Evolutionary conservation across 768 basidiomycete species (phyloP), one percentile per base, ranked within the genome.

Genomic region (Calocera viscosa): DNA sequence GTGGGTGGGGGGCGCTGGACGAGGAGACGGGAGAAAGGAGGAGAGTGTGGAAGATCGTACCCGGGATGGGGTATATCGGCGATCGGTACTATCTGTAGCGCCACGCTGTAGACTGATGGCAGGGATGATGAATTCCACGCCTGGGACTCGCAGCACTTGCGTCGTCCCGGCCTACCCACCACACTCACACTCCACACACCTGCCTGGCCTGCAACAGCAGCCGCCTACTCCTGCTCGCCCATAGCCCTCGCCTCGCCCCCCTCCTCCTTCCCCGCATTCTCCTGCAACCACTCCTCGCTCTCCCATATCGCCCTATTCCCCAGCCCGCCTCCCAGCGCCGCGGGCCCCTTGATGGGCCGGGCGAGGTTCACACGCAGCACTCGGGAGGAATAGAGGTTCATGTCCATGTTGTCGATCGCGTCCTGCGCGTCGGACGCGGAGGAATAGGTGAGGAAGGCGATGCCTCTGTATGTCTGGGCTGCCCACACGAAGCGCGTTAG

Each of bases 321-420:
- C 79, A 89, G 82, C 77, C 90, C 90, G 38, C 86, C 84, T 65
- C 79, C 76, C 68, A 77, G 71, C 71, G 88, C 85, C 49, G 85
- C 75, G 35, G 85, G 81, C 1, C 82, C 83, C 74, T 89, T 93
- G 80, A 86, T 84, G 3, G 91, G 91, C 49, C 89, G 83, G 10
- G 94, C 94, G 41, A 94, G 76, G 74, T 90, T 95, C 63, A 87
- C 92, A 78, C 87, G 90, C 69, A 90, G 77, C 64, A 89, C 86
- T 68, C 83, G 84, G 64, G 86, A 91, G 64, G 79, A 82, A 67
- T 90, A 80, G 74, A 94, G 94, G 73, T 95, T 96, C 77, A 94
- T 79, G 76, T 98, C 94, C 91, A 94, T 97, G 78, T 98, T 98
- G 80, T 98, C 95, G 68, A 97, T 95, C 32, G 95, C 95, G 75